Conservation (phyloP, 805 yeast genomes). For the Ascoidea rubescens region DNA sequence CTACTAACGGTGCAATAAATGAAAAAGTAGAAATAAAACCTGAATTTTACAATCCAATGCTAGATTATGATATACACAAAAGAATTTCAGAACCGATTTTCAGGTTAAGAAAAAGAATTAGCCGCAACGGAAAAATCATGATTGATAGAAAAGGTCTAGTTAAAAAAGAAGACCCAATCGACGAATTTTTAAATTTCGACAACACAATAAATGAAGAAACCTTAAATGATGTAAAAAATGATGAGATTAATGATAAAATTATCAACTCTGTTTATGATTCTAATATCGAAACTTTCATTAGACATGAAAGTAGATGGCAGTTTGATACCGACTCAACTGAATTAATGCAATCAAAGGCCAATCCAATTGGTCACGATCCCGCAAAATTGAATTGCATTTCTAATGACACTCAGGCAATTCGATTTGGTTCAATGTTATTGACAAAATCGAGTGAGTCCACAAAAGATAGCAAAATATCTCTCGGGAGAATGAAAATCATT, state of each 20-base stretch:
- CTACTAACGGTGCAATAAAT: constrained; percentile 34
- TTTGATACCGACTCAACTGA: constrained; percentile 44
- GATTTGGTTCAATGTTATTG: constrained; percentile 85
- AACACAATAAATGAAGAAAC: constrained; percentile 9
- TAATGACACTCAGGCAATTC: constrained; percentile 74
- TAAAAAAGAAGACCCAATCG: constrained; percentile 16
- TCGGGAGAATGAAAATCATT: constrained; percentile 32
- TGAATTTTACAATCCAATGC: constrained; percentile 24
- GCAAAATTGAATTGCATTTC: constrained; percentile 71
- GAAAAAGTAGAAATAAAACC: constrained; percentile 15
- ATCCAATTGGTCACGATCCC: constrained; percentile 63
- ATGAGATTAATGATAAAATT: constrained; percentile 14
- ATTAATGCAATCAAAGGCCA: constrained; percentile 21
- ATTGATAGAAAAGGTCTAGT: constrained; percentile 59
- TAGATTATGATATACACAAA: constrained; percentile 8
- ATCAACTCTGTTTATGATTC: constrained; percentile 28
- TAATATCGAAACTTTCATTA: constrained; percentile 26
- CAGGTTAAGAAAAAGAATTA: constrained; percentile 60
- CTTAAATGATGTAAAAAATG: constrained; percentile 13
- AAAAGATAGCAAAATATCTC: constrained; percentile 59
- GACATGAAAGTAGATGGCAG: constrained; percentile 52
- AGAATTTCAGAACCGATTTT: constrained; percentile 25
- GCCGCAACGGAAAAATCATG: constrained; percentile 56
- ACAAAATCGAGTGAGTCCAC: constrained; percentile 75
- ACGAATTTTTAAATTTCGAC: constrained; percentile 27